Percentiles rank a stretch among this genome's conserved stretches.
Conservation (phyloP, 768 basidiomycete species). For the Phlegmacium glaucopus region DNA sequence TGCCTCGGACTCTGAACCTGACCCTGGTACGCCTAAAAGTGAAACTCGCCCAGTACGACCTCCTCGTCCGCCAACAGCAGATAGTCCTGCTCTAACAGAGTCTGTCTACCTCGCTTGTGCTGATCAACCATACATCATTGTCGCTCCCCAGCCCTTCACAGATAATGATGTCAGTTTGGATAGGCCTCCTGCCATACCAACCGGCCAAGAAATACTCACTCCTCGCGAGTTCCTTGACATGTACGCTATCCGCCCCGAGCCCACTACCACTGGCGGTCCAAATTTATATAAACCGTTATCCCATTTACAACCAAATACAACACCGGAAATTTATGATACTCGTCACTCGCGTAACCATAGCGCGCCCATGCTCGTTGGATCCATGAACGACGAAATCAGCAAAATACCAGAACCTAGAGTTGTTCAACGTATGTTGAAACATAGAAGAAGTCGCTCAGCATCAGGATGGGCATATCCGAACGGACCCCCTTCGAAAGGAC, state of each 20-base stretch:
- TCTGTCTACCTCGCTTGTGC: slow-evolving; percentile 24
- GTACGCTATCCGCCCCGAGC: slow-evolving; percentile 11
- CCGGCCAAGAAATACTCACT: slow-evolving; percentile 12
- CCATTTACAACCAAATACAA: no score
- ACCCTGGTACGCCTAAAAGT: not conserved
- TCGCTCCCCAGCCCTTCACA: slow-evolving; percentile 11
- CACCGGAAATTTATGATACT: not conserved
- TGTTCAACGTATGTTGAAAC: slow-evolving; percentile 13
- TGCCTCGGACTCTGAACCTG: not conserved
- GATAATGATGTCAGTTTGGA: slow-evolving; percentile 1
- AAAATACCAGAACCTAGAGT: slow-evolving; percentile 6
- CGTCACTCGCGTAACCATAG: slow-evolving; percentile 20
- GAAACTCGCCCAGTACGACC: slow-evolving; percentile 14
- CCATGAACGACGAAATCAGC: slow-evolving; percentile 2
- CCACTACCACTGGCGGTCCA: slow-evolving; percentile 1
- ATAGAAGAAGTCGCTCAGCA: slow-evolving; percentile 24
- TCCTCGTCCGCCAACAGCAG: slow-evolving; percentile 23
- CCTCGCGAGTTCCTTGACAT: slow-evolving; percentile 19
- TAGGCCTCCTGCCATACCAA: not conserved
- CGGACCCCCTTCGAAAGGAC: slow-evolving; percentile 5
- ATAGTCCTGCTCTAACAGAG: slow-evolving; percentile 24
- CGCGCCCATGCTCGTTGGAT: slow-evolving; percentile 11
- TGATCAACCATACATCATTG: slow-evolving; percentile 20
- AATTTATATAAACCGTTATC: not conserved
- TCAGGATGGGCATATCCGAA: slow-evolving; percentile 28